Evolutionary conservation across 352 stramenopile species (phyloP), one percentile per base, ranked within the genome.

Genomic region (Globisporangium radiosum): DNA sequence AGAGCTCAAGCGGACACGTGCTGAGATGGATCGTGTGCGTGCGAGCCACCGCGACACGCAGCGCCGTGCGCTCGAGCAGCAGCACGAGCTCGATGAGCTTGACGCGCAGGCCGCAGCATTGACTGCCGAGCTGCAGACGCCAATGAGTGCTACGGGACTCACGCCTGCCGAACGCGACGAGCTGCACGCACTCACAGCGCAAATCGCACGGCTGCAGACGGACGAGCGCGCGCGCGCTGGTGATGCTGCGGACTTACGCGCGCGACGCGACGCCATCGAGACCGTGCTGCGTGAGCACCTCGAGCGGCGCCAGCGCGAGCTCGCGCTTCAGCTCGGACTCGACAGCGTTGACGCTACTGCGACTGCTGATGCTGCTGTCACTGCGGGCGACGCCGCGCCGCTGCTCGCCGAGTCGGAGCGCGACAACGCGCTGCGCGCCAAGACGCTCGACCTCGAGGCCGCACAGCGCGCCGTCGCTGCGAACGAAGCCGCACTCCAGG

Each of bases 271-370:
- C 39, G 78, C 80, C 11, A 76, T 98, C 15, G 76, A 96, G 60
- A 93, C 88, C 15, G 75, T 98, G 49, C 69, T 99, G 8, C 76
- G 87, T 52, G 82, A 98, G 62, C 98, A 98, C 66, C 73, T 99
- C 33, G 64, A 97, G 33, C 89, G 86, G 63, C 83, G 94, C 47
- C 80, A 86, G 47, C 81, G 73, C 51, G 86, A 95, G 61, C 62
- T 95, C 39, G 62, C 59, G 5, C 63, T 67, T 14, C 75, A 88
- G 47, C 68, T 93, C 52, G 80, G 72, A 15, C 70, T 87, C 66
- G 79, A 78, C 38, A 61, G 71, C 52, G 63, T 88, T 63, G 81
- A 83, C 57, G 83, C 40, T 1, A 3, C 11, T 7, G 40, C 11
- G 40, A 13, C 7, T 13, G 40, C 7, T 44, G 40, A 44, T 13